Evolutionary conservation across 176 grass and related monocot genomes (phyloP), one percentile per base, ranked within the genome.

Genomic region (Themeda triandra): DNA sequence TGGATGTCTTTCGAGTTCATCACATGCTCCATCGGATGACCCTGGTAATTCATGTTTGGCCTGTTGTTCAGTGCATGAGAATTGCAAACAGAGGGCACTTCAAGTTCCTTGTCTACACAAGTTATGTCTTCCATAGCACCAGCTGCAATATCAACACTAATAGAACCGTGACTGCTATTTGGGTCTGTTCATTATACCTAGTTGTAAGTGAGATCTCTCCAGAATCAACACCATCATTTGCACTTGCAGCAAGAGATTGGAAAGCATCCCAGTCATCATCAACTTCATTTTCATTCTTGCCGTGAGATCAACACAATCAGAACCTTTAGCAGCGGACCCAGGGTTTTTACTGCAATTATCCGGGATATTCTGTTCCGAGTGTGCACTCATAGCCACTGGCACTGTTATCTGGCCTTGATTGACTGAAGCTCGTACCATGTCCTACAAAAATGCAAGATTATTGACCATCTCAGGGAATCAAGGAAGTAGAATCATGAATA

Each of bases 381-480:
- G 71, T 63, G 79, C 63, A 86, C 40, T 87, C 25, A 66, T 80
- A 90, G 79, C 86, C 42, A 62, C 29, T 13, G 75, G 91, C 60
- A 37, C 65, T 68, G 21, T 67, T 71, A 87, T 87, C 75, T 89
- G 87, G 65, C 80, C 83, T 73, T 95, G 93, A 85, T 25, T 87
- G 33, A 99, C 87, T 21, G 93, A 99, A 91, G 90, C 88, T 76
- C 91, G 89, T 63, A 99, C 93, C 89, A 99, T 94, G 75, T 94
- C 96, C 96, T 98, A 80, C 64, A 88, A 49, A 80, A 18, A 79
- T 81, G 72, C 23, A 78, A 87, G 46, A 63, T 24, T 30, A 18
- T 74, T 24, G 75, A 46, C 49, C 63, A 53, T 13, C 77, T 80
- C 70, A 71, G 48, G 53, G 72, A 44, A 32, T 4, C 67, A 79